Base-by-base conservation (phyloP, 441 rosid species). In the Kokia cookei region DNA sequence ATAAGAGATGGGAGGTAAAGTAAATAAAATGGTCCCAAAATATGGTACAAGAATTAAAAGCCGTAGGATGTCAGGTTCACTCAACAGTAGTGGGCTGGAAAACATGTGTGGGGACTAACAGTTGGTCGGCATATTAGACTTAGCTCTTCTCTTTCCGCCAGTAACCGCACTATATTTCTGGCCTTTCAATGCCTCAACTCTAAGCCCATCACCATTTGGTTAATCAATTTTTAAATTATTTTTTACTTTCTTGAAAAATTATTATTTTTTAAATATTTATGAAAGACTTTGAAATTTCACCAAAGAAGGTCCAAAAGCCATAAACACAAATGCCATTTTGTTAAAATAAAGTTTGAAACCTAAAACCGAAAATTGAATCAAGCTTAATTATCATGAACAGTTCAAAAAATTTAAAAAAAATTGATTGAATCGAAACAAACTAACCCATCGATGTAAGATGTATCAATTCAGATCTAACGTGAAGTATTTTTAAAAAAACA, bases 81-180 rank as follows among this genome's bases (percentile, higher is more conserved):
- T 45, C 60, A 72, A 76, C 80, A 77, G 80, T 78, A 79, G 71
- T 76, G 87, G 88, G 87, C 87, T 80, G 83, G 82, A 81, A 17
- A 64, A 45, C 85, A 77, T 76, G 73, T 78, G 82, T 3, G 47
- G 19, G 65, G 71, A 60, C 26, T 17, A 57, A 61, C 72, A 51
- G 68, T 37, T 15, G 69, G 69, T 71, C 2, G 66, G 50, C 24
- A 15, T 64, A 3, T 29, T 29, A 29, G 11, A 26, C 58, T 70
- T 62, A 64, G 32, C 65, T 63, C 72, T 32, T 13, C 59, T 43
- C 12, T 24, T 47, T 53, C 61, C 45, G 14, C 40, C 75, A 29
- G 26, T 40, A 14, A n/a, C 5, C 2, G 9, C 64, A 15, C 47
- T 69, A 5, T 62, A 17, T 1, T 1, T 12, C 68, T 75, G 77